Percentiles rank a stretch among this genome's conserved stretches.
Evolutionary conservation across 805 yeast species (phyloP).

Genomic region (Candida pseudofarinosa): DNA sequence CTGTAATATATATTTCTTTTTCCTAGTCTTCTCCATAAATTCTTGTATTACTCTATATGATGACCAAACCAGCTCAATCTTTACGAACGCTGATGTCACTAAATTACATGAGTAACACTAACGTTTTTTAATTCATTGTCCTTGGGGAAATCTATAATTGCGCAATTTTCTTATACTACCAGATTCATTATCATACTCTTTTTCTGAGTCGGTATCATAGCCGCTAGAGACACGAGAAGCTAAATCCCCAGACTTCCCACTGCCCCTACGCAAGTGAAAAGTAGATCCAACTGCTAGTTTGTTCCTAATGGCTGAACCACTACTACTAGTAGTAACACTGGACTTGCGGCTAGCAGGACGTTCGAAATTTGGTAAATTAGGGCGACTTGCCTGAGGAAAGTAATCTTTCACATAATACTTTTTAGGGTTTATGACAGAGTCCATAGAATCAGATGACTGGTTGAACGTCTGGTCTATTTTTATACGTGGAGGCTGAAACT

Average conservation of each 20-base stretch:
- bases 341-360: neutral
- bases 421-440: neutral
- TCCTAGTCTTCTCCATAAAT: neutral
- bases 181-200: constrained; percentile 4
- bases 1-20: neutral
- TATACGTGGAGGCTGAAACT: neutral
- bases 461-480: neutral
- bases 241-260: constrained; percentile 1
- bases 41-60: neutral
- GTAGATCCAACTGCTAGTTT: constrained; percentile 10
- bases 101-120: too few relatives aligned
- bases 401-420: neutral
- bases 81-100: too few relatives aligned
- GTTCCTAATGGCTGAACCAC: constrained; percentile 13
- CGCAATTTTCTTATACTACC: neutral
- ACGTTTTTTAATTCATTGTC: too few relatives aligned
- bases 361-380: neutral
- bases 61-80: too few relatives aligned
- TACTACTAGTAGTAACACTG: constrained; percentile 4
- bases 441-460: neutral
- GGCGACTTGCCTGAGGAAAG: neutral
- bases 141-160: neutral
- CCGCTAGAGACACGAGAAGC: constrained; percentile 9
- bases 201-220: constrained; percentile 5
- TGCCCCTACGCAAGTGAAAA: neutral